phyloP scores from a whole-genome alignment of 2,329 filamentous ascomycete genomes.

The Aspergillus caelatus region DNA sequence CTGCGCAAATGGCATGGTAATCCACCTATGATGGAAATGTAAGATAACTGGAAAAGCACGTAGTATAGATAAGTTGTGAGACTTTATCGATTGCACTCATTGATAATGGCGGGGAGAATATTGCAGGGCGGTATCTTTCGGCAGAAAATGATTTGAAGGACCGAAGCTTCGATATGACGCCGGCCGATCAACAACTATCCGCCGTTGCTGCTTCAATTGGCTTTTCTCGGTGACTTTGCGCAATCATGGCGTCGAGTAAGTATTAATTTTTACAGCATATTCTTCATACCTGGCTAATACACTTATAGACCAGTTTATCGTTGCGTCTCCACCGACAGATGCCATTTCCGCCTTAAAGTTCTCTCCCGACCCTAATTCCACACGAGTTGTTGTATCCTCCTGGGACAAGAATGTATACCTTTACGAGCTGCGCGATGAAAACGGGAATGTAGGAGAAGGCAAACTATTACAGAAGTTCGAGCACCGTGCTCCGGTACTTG shows the following conservation, averaged over 20 bases:
- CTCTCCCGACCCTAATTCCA: conserved; percentile 72
- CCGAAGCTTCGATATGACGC: conserved; percentile 29
- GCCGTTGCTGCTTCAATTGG: conserved; percentile 17
- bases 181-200: conserved; percentile 22
- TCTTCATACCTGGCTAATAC: conserved; percentile 8
- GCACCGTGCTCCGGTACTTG: conserved; percentile 82
- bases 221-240: conserved; percentile 9
- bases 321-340: conserved; percentile 80
- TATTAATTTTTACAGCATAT: neutral
- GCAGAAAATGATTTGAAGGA: conserved; percentile 36
- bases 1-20: conserved; percentile 65
- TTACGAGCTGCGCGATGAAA: conserved; percentile 70
- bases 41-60: neutral
- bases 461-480: conserved; percentile 73
- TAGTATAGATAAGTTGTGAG: neutral
- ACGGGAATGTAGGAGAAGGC: conserved; percentile 59
- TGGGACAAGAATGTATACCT: conserved; percentile 94
- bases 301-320: conserved; percentile 70
- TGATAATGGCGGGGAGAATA: conserved; percentile 29
- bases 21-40: neutral
- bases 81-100: neutral
- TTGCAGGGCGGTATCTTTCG: conserved; percentile 29
- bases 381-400: conserved; percentile 83
- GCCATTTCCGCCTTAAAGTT: conserved; percentile 86
- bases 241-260: conserved; percentile 49